A percentile compares a stretch with the other conserved stretches of the same genome.
These are phyloP conservation scores for Ilex aquifolium DNA, from an alignment of 257 asterid species.

Conservation along the genomic window DNA sequence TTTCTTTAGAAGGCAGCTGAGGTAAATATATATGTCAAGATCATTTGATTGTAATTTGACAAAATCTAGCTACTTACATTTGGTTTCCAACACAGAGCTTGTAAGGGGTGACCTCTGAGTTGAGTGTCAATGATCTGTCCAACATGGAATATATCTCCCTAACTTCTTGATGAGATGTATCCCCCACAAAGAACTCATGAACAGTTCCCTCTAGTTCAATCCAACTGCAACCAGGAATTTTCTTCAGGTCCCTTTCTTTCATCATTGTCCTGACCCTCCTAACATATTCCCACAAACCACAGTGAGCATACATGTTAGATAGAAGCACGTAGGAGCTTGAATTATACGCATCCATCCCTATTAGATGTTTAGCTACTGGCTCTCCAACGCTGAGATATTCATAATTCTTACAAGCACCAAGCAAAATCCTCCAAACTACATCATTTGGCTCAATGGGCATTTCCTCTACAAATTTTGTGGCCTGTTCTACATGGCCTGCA, in stretches of 20 bases:
- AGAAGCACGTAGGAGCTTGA: constrained; percentile 68
- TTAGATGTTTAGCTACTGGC: constrained; percentile 47
- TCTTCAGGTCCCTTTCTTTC: constrained; percentile 57
- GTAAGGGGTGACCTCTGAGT: not conserved
- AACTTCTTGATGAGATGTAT: constrained; percentile 32
- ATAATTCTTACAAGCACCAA: constrained; percentile 58
- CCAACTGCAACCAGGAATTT: constrained; percentile 77
- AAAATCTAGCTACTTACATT: too few relatives aligned
- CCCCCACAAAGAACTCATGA: constrained; percentile 74
- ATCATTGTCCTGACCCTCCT: constrained; percentile 46
- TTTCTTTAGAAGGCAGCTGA: too few relatives aligned
- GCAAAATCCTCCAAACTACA: constrained; percentile 60
- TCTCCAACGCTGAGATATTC: constrained; percentile 48
- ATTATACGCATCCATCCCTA: constrained; percentile 33
- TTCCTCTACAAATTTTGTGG: constrained; percentile 47
- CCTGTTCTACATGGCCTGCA: constrained; percentile 60
- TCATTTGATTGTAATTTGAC: too few relatives aligned
- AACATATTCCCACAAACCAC: constrained; percentile 66
- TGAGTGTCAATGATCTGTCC: constrained; percentile 10
- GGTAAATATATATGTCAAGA: too few relatives aligned
- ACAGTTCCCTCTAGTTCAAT: constrained; percentile 73
- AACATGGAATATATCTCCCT: constrained; percentile 28
- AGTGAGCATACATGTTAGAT: constrained; percentile 69
- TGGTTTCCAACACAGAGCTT: not conserved
- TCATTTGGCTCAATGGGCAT: constrained; percentile 78